Conservation (phyloP, 306 rosid species). For the Gynostemma pentaphyllum region DNA sequence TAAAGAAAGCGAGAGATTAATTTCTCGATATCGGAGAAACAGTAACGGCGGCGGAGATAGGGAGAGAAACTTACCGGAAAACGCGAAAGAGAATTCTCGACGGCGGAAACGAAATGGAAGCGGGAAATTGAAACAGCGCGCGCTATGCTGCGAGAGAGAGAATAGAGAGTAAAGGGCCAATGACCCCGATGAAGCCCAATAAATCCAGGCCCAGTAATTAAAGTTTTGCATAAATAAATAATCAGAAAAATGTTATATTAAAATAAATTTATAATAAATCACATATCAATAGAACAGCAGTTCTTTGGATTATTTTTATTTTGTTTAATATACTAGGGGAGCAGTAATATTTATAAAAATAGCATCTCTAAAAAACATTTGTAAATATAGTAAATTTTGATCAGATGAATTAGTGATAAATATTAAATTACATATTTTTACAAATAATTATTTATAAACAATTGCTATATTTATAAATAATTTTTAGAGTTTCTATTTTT, state of each 20-base stretch:
- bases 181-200: not conserved
- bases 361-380: too few species aligned
- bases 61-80: not conserved
- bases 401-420: too few species aligned
- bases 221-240: not conserved
- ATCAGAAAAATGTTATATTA: too few species aligned
- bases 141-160: not conserved
- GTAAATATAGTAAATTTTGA: too few species aligned
- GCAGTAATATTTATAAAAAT: too few species aligned
- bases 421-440: too few species aligned
- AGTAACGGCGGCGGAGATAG: not conserved
- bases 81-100: not conserved
- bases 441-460: too few species aligned
- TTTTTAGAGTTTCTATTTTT: too few species aligned
- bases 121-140: not conserved
- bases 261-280: not conserved
- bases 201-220: not conserved
- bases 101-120: conserved; percentile 5
- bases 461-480: too few species aligned
- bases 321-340: too few species aligned
- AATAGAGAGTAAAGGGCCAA: not conserved
- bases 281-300: too few species aligned
- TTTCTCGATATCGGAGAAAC: not conserved
- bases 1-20: not conserved
- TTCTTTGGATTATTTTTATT: too few species aligned